A percentile compares a stretch with the other conserved stretches of the same genome.
These are phyloP conservation scores for Candida quercuum DNA, from an alignment of 805 yeast species.

Conservation along the genomic window DNA sequence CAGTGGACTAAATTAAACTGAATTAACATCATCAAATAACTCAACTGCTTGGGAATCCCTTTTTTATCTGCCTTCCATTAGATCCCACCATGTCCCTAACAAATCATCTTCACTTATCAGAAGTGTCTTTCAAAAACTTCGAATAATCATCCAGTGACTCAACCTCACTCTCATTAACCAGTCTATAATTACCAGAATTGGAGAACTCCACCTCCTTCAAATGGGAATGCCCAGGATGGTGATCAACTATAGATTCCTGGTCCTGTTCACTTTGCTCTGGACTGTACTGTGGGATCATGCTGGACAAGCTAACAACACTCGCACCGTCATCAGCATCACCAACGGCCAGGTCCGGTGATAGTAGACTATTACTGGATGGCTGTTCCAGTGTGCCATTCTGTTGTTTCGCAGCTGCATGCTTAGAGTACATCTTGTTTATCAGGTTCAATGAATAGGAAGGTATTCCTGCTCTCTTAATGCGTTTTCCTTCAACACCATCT, in stretches of 20 bases:
- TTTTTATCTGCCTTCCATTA: neutral
- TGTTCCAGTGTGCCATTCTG: conserved; percentile 5
- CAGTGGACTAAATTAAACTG: no score
- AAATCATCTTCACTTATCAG: conserved; percentile 1
- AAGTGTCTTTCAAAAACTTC: conserved; percentile 13
- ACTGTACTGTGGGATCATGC: conserved; percentile 25
- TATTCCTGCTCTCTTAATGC: conserved; percentile 39
- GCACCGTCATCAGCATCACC: conserved; percentile 14
- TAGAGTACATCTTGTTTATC: conserved; percentile 30
- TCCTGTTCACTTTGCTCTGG: conserved; percentile 8
- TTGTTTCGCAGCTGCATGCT: conserved; percentile 10
- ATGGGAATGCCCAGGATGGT: no score
- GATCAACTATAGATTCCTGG: no score
- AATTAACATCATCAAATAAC: no score
- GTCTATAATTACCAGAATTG: no score
- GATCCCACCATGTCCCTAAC: neutral
- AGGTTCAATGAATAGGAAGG: conserved; percentile 34
- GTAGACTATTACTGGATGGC: neutral
- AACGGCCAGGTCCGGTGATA: neutral
- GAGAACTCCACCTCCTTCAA: no score
- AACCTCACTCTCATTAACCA: conserved; percentile 14
- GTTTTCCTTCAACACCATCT: conserved; percentile 66
- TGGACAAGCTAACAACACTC: conserved; percentile 20
- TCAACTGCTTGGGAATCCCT: no score
- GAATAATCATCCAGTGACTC: conserved; percentile 18